phyloP scores from a whole-genome alignment of 768 basidiomycete species.

The Asterophora parasitica region DNA sequence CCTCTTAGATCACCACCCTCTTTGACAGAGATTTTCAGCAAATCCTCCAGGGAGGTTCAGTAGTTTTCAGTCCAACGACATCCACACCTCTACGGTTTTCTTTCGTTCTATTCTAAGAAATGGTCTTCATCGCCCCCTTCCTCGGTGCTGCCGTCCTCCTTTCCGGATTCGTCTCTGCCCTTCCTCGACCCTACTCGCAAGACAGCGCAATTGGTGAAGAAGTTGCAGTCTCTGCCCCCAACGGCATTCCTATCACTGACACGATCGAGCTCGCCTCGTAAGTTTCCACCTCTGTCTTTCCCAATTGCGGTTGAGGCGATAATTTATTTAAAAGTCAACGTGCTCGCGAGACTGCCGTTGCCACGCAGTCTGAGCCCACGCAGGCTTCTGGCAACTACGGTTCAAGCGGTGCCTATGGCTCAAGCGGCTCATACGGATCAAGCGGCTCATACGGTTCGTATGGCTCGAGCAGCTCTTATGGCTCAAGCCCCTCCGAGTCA shows the following conservation, averaged over 20 bases:
- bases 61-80: slow-evolving; percentile 38
- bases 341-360: slow-evolving; percentile 1
- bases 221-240: slow-evolving; percentile 41
- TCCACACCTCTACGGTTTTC: slow-evolving; percentile 44
- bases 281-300: slow-evolving; percentile 16
- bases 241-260: slow-evolving; percentile 42
- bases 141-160: slow-evolving; percentile 51
- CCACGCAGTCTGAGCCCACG: not conserved
- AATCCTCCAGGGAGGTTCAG: slow-evolving; percentile 60
- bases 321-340: slow-evolving; percentile 5
- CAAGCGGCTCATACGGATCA: not conserved
- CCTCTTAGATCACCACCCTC: slow-evolving; percentile 50
- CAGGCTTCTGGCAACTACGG: slow-evolving; percentile 2
- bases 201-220: slow-evolving; percentile 33
- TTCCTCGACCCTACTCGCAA: slow-evolving; percentile 30
- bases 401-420: slow-evolving; percentile 11
- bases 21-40: slow-evolving; percentile 63
- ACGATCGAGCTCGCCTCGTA: slow-evolving; percentile 31
- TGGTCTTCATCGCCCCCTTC: slow-evolving; percentile 56
- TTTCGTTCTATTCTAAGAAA: slow-evolving; percentile 37
- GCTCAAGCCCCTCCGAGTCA: slow-evolving; percentile 1
- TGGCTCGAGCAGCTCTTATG: slow-evolving; percentile 9
- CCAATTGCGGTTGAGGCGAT: not conserved
- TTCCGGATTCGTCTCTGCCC: slow-evolving; percentile 46
- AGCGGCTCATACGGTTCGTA: not conserved